Evolutionary conservation across 495 filamentous ascomycete genomes (phyloP).

Genomic region (Hyaloscypha finlandica): DNA sequence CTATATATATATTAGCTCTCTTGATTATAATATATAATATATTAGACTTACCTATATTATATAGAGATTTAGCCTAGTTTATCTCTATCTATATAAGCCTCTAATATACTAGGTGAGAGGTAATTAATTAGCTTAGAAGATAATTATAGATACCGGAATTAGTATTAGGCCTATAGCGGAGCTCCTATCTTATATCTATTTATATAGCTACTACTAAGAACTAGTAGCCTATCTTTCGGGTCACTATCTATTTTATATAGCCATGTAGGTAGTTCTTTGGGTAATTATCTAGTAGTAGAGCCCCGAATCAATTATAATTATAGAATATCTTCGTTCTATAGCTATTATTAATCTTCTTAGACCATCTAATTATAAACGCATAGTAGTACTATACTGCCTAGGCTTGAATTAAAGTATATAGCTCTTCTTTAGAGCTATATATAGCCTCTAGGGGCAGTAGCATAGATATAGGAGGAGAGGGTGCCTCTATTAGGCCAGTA

Average conservation of each 20-base stretch:
- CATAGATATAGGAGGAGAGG: too few species aligned
- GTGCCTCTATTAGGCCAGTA: too few species aligned
- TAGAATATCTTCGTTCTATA: not conserved
- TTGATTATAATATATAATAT: not conserved
- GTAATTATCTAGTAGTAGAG: not conserved
- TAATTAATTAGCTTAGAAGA: too few species aligned
- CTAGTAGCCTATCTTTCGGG: not conserved
- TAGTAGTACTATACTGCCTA: not conserved
- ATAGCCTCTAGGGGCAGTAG: too few species aligned
- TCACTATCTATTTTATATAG: not conserved
- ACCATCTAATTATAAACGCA: not conserved
- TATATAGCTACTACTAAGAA: conserved; percentile 8
- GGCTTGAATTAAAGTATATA: not conserved
- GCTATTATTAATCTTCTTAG: not conserved
- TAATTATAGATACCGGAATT: too few species aligned
- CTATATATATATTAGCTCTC: not conserved
- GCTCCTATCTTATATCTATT: too few species aligned
- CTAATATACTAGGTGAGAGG: too few species aligned
- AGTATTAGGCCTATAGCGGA: too few species aligned
- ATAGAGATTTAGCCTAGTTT: too few species aligned
- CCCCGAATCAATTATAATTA: not conserved
- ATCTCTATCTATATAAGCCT: too few species aligned
- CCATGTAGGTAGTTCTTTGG: not conserved
- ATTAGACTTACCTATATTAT: too few species aligned
- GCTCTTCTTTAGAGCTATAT: not conserved